A percentile compares a stretch with the other conserved stretches of the same genome.
Conservation (phyloP, 768 basidiomycete genomes). For the Hydnomerulius pinastri region DNA sequence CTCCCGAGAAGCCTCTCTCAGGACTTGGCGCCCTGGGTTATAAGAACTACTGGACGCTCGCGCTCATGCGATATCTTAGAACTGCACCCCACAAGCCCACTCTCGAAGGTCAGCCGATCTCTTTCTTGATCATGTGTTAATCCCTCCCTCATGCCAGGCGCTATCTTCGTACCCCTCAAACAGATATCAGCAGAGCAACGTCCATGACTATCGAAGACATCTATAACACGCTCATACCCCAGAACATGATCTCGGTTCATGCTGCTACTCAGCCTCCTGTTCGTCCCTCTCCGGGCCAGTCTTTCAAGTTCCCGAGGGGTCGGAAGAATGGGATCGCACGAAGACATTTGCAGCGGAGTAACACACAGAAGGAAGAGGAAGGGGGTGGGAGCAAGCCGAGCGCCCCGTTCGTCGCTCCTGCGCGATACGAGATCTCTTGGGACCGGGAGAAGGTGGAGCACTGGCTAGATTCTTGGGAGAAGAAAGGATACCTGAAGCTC, state of each 20-base stretch:
- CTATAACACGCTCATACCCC: constrained; percentile 67
- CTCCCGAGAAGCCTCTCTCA: constrained; percentile 96
- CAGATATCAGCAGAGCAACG: constrained; percentile 84
- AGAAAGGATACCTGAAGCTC: constrained; percentile 75
- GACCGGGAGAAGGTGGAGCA: constrained; percentile 64
- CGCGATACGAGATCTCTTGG: constrained; percentile 75
- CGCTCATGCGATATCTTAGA: constrained; percentile 78
- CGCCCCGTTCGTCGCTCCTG: constrained; percentile 61
- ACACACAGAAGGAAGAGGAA: constrained; percentile 46
- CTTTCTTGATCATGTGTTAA: constrained; percentile 13
- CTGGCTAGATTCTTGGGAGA: constrained; percentile 69
- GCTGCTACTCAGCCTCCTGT: constrained; percentile 49
- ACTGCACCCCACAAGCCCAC: constrained; percentile 59
- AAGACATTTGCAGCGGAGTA: constrained; percentile 57
- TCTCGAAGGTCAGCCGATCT: constrained; percentile 65
- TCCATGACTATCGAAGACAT: constrained; percentile 93
- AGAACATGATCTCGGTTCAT: constrained; percentile 70
- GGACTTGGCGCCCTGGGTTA: constrained; percentile 93
- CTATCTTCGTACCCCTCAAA: constrained; percentile 17
- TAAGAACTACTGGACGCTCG: constrained; percentile 90
- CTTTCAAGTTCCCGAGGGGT: constrained; percentile 72
- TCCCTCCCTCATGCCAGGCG: constrained; percentile 19
- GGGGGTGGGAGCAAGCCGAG: constrained; percentile 40
- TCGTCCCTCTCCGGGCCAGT: constrained; percentile 74
- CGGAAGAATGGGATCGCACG: constrained; percentile 66